A percentile compares a stretch with the other conserved stretches of the same genome.
These are phyloP conservation scores for Artemisia tridentata DNA, from an alignment of 129 eudicot species.

Conservation along the genomic window DNA sequence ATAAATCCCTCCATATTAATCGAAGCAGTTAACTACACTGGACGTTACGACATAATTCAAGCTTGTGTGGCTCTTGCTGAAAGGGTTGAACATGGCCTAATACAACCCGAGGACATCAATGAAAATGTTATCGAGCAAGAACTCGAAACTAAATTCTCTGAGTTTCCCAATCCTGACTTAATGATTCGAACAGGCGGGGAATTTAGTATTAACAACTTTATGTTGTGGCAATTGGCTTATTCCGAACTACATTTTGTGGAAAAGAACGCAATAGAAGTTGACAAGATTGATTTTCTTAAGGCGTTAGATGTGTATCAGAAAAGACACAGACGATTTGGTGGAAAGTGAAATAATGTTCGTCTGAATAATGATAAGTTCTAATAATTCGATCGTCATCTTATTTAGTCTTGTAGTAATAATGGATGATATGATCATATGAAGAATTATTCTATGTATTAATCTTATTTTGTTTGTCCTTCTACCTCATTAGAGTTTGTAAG, in stretches of 20 bases:
- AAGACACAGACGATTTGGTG: conserved; percentile 17
- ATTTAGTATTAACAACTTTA: conserved; percentile 6
- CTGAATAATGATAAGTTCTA: too few species aligned
- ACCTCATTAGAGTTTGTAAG: too few species aligned
- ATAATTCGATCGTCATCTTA: too few species aligned
- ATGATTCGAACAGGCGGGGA: conserved; percentile 3
- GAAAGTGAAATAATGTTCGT: neutral
- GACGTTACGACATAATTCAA: conserved; percentile 9
- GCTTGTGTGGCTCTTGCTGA: conserved; percentile 10
- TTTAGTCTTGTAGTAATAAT: too few species aligned
- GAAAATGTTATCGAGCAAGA: neutral
- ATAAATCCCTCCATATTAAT: conserved; percentile 7
- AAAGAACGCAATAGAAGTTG: neutral
- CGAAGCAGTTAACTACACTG: conserved; percentile 1
- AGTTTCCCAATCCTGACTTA: conserved; percentile 5
- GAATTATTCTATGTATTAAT: too few species aligned
- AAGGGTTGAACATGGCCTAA: neutral
- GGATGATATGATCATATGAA: too few species aligned
- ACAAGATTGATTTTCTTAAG: conserved; percentile 2
- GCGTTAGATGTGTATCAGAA: conserved; percentile 1
- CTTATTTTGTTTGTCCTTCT: too few species aligned
- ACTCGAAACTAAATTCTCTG: neutral
- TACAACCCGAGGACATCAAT: neutral
- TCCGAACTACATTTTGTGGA: conserved; percentile 10
- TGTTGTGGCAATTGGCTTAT: conserved; percentile 22